These are phyloP conservation scores for Colletotrichum lini DNA, from an alignment of 2,329 filamentous ascomycete genomes.

Conservation along the genomic window DNA sequence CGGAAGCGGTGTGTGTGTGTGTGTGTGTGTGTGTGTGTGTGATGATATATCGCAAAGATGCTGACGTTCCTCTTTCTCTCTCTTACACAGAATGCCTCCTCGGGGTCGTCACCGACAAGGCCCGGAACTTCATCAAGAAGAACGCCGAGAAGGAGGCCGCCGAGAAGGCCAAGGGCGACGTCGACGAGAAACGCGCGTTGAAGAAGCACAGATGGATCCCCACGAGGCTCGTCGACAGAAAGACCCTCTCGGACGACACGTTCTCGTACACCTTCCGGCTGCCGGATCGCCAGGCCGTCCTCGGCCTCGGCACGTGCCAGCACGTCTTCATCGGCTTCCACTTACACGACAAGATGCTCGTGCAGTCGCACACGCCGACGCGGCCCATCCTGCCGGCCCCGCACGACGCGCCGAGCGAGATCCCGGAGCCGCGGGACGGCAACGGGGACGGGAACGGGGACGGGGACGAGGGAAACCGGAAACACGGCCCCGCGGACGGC, in stretches of 20 bases:
- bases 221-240: constrained; percentile 56
- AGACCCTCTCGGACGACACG: constrained; percentile 60
- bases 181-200: constrained; percentile 52
- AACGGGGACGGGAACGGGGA: background rate
- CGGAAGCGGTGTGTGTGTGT: background rate
- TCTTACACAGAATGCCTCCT: constrained; percentile 60
- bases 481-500: constrained; percentile 46
- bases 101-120: constrained; percentile 64
- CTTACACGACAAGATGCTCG: constrained; percentile 64
- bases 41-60: constrained; percentile 1
- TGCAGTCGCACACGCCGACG: constrained; percentile 66
- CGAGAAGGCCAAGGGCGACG: constrained; percentile 50
- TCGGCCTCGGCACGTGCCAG: constrained; percentile 66
- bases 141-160: constrained; percentile 57
- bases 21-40: too few species aligned
- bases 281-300: constrained; percentile 54
- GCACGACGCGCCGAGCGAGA: background rate
- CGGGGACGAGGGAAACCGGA: background rate
- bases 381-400: constrained; percentile 55
- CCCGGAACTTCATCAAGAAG: constrained; percentile 61
- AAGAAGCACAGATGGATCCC: constrained; percentile 63
- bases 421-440: background rate
- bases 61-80: background rate
- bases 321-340: constrained; percentile 69
- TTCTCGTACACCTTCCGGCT: constrained; percentile 62